phyloP scores from a whole-genome alignment of 164 flowering plant genomes.

The Cinnamomum micranthum region DNA sequence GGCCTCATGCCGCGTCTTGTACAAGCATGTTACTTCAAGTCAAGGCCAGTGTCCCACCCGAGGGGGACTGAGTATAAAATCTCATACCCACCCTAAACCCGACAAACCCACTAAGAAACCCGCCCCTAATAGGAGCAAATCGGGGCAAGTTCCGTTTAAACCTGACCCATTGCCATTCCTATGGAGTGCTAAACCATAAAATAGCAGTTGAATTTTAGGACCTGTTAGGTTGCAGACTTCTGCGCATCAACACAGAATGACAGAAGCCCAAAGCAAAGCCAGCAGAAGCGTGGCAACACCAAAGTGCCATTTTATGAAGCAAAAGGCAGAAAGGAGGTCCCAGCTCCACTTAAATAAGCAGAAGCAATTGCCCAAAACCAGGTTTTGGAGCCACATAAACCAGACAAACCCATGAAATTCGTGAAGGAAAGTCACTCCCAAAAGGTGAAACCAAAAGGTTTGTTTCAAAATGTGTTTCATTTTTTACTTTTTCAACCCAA shows the following conservation, averaged over 20 bases:
- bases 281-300: not conserved
- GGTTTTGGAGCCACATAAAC: not conserved
- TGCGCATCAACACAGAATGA: no score
- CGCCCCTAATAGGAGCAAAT: no score
- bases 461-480: not conserved
- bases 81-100: no score
- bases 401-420: not conserved
- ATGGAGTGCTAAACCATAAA: no score
- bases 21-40: no score
- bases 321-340: not conserved
- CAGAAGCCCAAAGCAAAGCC: not conserved
- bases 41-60: no score
- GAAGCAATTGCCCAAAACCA: not conserved
- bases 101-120: no score
- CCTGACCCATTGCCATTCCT: no score
- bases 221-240: not conserved
- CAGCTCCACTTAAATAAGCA: no score
- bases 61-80: no score
- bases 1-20: no score
- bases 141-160: no score
- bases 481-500: not conserved
- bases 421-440: not conserved
- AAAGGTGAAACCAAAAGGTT: not conserved
- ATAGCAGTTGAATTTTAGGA: not conserved
- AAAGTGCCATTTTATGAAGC: not conserved